Conservation (phyloP, 2,329 filamentous ascomycete genomes). For the Hypoxylon sp. region DNA sequence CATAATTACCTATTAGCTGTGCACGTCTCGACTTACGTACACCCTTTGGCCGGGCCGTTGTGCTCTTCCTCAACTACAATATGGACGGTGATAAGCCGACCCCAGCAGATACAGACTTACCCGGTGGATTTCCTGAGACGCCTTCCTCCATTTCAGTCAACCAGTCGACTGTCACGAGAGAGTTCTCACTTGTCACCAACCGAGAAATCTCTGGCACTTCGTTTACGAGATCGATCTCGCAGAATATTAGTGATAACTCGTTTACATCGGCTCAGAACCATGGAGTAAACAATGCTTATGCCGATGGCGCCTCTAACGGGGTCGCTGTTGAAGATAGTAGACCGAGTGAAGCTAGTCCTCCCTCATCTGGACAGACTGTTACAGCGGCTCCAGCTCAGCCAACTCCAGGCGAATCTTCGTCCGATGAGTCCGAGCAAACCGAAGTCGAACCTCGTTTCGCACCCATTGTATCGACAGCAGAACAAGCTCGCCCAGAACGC, state of each 20-base stretch:
- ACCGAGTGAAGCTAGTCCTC: slow-evolving; percentile 27
- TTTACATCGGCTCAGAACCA: slow-evolving; percentile 21
- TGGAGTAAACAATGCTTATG: slow-evolving; percentile 17
- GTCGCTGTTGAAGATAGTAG: slow-evolving; percentile 1
- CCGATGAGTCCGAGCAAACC: slow-evolving; percentile 40
- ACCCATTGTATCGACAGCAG: slow-evolving; percentile 49
- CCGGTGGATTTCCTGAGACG: slow-evolving; percentile 55
- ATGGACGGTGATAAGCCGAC: slow-evolving; percentile 52
- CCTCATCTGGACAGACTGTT: slow-evolving; percentile 24
- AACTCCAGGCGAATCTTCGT: slow-evolving; percentile 30
- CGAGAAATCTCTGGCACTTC: slow-evolving; percentile 15
- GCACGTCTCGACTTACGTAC: slow-evolving; percentile 10
- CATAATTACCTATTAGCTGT: slow-evolving; percentile 1
- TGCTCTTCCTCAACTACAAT: slow-evolving; percentile 11
- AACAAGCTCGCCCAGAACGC: slow-evolving; percentile 43
- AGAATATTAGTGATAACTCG: not conserved
- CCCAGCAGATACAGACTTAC: slow-evolving; percentile 53
- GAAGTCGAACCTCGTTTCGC: slow-evolving; percentile 49
- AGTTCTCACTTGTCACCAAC: slow-evolving; percentile 30
- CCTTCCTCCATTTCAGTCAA: slow-evolving; percentile 38
- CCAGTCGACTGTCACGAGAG: slow-evolving; percentile 27
- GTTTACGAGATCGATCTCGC: slow-evolving; percentile 14
- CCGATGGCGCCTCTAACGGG: slow-evolving; percentile 5
- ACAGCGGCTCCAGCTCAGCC: slow-evolving; percentile 6
- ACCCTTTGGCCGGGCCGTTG: slow-evolving; percentile 2